Evolutionary conservation across 2,329 filamentous ascomycete genomes (phyloP), one percentile per base, ranked within the genome.

Genomic region (Penicillium sp.): DNA sequence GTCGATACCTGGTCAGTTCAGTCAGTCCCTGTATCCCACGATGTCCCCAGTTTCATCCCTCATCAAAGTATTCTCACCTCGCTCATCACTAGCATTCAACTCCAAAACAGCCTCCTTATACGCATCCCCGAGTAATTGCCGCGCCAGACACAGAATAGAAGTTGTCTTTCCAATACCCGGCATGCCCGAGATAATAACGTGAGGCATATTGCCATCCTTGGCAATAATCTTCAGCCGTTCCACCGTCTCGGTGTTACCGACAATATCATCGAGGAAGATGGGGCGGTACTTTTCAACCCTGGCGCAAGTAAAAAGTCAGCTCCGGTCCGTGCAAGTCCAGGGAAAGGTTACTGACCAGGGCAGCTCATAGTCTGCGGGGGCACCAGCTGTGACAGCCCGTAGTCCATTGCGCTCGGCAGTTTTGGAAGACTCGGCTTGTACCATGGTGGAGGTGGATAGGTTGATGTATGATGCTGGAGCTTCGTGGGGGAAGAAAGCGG

Each of bases 211-310:
- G 69, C 95, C 95, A 79, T 98, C 95, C 77, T 93, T 95, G 49
- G 95, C 93, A 69, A 99, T 98, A 71, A 99, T 98, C 75, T 98
- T 98, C 69, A 99, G 82, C 56, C 95, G 90, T 77, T 98, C 94
- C 69, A 99, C 92, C 1, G 95, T 99, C 76, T 99, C 95, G 19
- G 91, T 96, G 77, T 99, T 99, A 72, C 95, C 95, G 55, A 99
- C 95, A 54, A 99, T 89, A 79, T 99, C 94, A 78, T 98, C 92
- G 33, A 99, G 87, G 77, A 96, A 96, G 54, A 96, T 85, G 1
- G 95, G 95, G 40, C 95, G 86, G 80, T 98, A 99, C 77, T 99
- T 99, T 79, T 99, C 95, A 61, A 99, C 95, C 95, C 94, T 97
- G 63, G 7, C 22, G 31, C 24, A 6, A 50, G 41, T 39, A 40